phyloP scores from a whole-genome alignment of 306 rosid genomes.

The Cicer bijugum region DNA sequence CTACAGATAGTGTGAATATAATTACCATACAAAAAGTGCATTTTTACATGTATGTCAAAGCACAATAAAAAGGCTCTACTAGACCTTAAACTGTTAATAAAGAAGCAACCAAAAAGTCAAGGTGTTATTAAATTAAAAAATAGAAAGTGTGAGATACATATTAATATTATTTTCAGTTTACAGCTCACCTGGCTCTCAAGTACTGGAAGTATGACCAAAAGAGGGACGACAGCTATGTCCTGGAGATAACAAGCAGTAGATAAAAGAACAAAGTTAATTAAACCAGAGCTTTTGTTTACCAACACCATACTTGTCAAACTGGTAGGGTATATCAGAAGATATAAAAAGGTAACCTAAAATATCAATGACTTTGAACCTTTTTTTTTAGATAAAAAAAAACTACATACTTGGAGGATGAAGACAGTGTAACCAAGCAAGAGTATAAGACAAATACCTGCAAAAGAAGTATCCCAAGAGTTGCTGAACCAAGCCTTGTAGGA shows the following conservation, averaged over 20 bases:
- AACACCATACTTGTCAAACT: slow-evolving; percentile 42
- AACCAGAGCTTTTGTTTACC: slow-evolving; percentile 29
- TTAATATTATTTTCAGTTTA: slow-evolving; percentile 38
- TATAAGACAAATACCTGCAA: slow-evolving; percentile 70
- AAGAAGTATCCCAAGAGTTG: slow-evolving; percentile 95
- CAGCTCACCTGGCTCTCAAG: slow-evolving; percentile 92
- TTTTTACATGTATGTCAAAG: slow-evolving; percentile 13
- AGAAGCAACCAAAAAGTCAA: slow-evolving; percentile 29
- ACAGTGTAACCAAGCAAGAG: slow-evolving; percentile 38
- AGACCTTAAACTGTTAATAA: slow-evolving; percentile 15
- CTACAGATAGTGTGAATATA: slow-evolving; percentile 18
- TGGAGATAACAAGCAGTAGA: slow-evolving; percentile 63
- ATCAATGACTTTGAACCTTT: slow-evolving; percentile 18
- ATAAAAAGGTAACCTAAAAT: slow-evolving; percentile 45
- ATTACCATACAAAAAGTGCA: slow-evolving; percentile 8
- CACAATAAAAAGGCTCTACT: slow-evolving; percentile 24
- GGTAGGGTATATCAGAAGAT: slow-evolving; percentile 41
- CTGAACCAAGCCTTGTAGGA: slow-evolving; percentile 96
- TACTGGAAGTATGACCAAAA: slow-evolving; percentile 93
- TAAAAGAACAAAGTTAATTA: slow-evolving; percentile 41
- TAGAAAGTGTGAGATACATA: slow-evolving; percentile 9
- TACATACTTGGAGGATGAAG: slow-evolving; percentile 37
- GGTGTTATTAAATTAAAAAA: slow-evolving; percentile 22
- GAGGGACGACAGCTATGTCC: slow-evolving; percentile 99
- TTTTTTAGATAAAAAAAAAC: background rate